These are phyloP conservation scores for Corinectria fuckeliana DNA, from an alignment of 2,329 filamentous ascomycete species.

Conservation along the genomic window DNA sequence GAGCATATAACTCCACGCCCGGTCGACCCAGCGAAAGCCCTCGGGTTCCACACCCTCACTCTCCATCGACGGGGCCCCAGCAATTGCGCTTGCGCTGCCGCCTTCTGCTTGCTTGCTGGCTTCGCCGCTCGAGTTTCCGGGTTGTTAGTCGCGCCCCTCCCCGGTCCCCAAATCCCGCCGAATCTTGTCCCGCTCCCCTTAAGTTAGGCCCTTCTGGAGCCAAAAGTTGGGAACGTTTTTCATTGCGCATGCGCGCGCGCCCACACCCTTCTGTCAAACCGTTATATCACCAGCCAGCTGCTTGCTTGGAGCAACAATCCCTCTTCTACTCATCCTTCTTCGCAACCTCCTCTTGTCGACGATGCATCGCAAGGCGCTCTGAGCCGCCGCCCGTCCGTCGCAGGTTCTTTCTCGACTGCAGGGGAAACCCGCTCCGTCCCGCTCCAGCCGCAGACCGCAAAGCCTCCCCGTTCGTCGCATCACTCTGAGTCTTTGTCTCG, in stretches of 20 bases:
- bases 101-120: constrained; percentile 29
- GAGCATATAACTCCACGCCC: constrained; percentile 18
- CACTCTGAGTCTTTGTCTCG: constrained; percentile 17
- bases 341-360: constrained; percentile 26
- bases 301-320: constrained; percentile 31
- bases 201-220: constrained; percentile 25
- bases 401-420: constrained; percentile 38
- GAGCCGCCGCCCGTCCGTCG: constrained; percentile 34
- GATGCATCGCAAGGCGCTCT: constrained; percentile 37
- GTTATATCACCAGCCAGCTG: constrained; percentile 39
- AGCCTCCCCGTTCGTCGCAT: constrained; percentile 22
- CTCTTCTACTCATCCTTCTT: constrained; percentile 18
- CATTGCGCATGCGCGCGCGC: constrained; percentile 33
- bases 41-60: constrained; percentile 34
- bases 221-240: constrained; percentile 37
- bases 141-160: constrained; percentile 35
- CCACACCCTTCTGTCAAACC: constrained; percentile 39
- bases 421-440: constrained; percentile 34
- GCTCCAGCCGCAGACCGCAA: constrained; percentile 26
- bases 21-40: constrained; percentile 38
- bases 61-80: constrained; percentile 26
- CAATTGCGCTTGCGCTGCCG: constrained; percentile 27
- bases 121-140: constrained; percentile 20
- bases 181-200: constrained; percentile 27
- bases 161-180: constrained; percentile 29